Evolutionary conservation across 768 basidiomycete genomes (phyloP).

Genomic region (Boletus pseudopeckii): DNA sequence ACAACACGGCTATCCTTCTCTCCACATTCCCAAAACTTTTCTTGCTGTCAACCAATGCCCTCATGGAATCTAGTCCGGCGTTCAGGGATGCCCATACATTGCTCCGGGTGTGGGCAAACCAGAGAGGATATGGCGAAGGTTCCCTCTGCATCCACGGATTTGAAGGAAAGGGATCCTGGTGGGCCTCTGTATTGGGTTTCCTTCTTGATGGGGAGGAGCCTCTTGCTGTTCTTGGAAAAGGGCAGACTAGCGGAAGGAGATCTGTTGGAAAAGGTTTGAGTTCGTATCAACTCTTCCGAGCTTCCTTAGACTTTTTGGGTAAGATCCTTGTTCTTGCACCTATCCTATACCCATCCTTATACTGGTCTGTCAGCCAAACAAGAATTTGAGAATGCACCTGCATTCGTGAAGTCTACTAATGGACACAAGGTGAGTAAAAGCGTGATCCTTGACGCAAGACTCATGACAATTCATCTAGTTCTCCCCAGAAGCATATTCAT

Average conservation of each 20-base stretch:
- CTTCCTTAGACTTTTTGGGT: constrained; percentile 83
- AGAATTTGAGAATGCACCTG: constrained; percentile 53
- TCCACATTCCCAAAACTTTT: constrained; percentile 36
- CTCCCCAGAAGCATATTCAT: constrained; percentile 52
- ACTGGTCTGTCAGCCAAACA: constrained; percentile 53
- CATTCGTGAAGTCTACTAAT: constrained; percentile 56
- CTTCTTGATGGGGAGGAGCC: constrained; percentile 68
- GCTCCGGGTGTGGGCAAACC: constrained; percentile 86
- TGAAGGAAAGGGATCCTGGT: constrained; percentile 64
- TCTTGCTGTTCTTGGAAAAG: constrained; percentile 18
- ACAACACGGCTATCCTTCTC: constrained; percentile 71
- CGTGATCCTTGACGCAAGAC: neutral
- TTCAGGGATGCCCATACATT: constrained; percentile 75
- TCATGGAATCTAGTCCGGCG: constrained; percentile 49
- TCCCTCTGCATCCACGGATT: constrained; percentile 64
- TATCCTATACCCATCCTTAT: constrained; percentile 7
- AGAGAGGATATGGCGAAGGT: constrained; percentile 73
- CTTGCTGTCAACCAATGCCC: constrained; percentile 44
- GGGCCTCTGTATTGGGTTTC: constrained; percentile 59
- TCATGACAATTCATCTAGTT: constrained; percentile 42
- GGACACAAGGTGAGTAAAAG: constrained; percentile 49
- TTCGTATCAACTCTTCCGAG: constrained; percentile 87
- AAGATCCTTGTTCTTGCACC: constrained; percentile 20
- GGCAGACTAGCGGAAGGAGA: constrained; percentile 39
- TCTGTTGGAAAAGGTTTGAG: constrained; percentile 78